phyloP scores from a whole-genome alignment of 176 grass and related monocot genomes.

The Elaeis guineensis region DNA sequence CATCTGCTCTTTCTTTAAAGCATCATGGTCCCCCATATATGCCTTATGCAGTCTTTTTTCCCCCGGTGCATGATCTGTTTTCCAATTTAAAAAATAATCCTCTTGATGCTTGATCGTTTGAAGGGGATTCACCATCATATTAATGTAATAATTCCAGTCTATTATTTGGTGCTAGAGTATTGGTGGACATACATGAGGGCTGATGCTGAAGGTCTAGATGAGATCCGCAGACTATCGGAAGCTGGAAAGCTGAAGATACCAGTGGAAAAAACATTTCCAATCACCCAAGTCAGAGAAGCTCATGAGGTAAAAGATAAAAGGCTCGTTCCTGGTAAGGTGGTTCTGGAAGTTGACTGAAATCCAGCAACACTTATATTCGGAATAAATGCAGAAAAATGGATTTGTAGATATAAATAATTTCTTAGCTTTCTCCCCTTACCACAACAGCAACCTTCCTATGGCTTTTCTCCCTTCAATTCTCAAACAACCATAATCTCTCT shows the following conservation, averaged over 20 bases:
- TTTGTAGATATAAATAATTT: constrained; percentile 35
- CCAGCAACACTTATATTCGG: not conserved
- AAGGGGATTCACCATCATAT: too few relatives aligned
- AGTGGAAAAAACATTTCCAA: constrained; percentile 70
- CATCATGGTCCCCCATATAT: too few relatives aligned
- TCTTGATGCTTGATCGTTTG: too few relatives aligned
- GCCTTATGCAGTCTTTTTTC: too few relatives aligned
- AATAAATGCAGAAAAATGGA: not conserved
- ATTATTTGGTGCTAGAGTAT: constrained; percentile 41
- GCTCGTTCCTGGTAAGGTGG: constrained; percentile 70
- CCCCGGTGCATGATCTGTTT: too few relatives aligned
- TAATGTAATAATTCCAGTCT: too few relatives aligned
- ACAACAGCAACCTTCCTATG: not conserved
- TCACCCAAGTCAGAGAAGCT: constrained; percentile 72
- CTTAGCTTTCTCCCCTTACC: not conserved
- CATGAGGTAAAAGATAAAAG: constrained; percentile 82
- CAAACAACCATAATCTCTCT: not conserved
- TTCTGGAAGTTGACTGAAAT: constrained; percentile 59
- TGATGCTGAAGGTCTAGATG: constrained; percentile 77
- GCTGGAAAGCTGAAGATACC: constrained; percentile 77
- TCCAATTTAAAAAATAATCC: too few relatives aligned
- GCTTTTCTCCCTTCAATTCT: not conserved
- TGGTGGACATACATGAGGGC: constrained; percentile 98
- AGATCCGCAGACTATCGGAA: constrained; percentile 56
- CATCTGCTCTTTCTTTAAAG: too few relatives aligned